These are phyloP conservation scores for Vigna unguiculata DNA, from an alignment of 306 rosid genomes.

Conservation along the genomic window DNA sequence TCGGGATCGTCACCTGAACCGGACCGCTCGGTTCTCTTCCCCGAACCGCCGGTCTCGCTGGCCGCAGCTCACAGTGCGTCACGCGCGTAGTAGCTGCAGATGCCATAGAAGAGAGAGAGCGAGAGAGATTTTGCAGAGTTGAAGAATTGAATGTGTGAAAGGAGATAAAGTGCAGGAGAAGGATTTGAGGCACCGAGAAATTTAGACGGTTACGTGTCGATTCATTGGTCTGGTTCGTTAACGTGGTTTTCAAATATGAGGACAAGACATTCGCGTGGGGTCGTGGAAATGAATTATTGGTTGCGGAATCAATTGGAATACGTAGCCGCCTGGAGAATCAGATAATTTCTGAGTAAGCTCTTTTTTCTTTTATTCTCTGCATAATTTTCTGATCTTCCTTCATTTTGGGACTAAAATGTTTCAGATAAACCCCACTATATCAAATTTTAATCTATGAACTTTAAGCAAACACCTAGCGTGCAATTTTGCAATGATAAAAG, in stretches of 20 bases:
- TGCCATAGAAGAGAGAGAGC: slow-evolving; percentile 49
- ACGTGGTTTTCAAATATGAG: neutral
- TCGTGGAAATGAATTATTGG: neutral
- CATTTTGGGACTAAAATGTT: no score
- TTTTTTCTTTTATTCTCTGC: neutral
- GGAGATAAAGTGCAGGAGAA: neutral
- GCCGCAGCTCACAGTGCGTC: slow-evolving; percentile 51
- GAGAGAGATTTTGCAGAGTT: no score
- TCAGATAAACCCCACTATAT: no score
- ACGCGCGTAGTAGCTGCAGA: slow-evolving; percentile 51
- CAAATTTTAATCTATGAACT: no score
- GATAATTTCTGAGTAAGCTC: neutral
- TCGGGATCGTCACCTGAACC: slow-evolving; percentile 55
- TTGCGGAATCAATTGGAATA: neutral
- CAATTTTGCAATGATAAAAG: no score
- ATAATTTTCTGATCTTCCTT: no score
- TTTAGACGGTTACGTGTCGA: neutral
- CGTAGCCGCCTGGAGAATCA: neutral
- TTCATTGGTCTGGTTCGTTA: neutral
- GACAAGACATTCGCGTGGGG: neutral
- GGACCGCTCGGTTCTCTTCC: slow-evolving; percentile 45
- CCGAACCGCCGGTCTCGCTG: slow-evolving; percentile 26
- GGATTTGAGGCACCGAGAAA: neutral
- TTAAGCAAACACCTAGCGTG: no score
- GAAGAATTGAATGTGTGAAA: neutral